Conservation (phyloP, 768 basidiomycete genomes). For the Fomitopsis serialis region DNA sequence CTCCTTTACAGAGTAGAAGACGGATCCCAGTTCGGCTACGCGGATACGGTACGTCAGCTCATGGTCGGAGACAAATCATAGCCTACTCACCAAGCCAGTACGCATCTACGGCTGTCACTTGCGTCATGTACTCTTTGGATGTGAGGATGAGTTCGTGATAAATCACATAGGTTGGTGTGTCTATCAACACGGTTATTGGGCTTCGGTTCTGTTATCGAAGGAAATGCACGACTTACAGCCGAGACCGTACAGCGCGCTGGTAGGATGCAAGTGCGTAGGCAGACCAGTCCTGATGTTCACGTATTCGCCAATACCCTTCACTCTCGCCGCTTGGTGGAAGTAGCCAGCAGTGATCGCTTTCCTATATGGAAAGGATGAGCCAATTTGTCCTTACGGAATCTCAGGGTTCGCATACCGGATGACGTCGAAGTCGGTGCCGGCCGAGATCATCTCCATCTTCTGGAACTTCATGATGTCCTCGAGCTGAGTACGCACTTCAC, state of each 20-base stretch:
- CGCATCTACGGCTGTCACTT: conserved; percentile 96
- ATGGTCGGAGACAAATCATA: background rate
- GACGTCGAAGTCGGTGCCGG: conserved; percentile 93
- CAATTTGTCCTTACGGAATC: background rate
- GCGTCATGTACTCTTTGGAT: conserved; percentile 97
- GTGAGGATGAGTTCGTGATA: conserved; percentile 96
- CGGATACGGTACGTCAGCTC: conserved; percentile 8
- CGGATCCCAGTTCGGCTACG: conserved; percentile 86
- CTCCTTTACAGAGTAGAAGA: conserved; percentile 97
- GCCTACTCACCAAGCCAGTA: conserved; percentile 84
- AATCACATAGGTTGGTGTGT: conserved; percentile 93
- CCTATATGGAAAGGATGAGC: conserved; percentile 32
- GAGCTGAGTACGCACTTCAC: conserved; percentile 92
- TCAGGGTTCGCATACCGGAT: conserved; percentile 45
- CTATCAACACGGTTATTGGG: conserved; percentile 31
- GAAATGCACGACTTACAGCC: conserved; percentile 60
- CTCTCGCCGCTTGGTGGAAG: conserved; percentile 97
- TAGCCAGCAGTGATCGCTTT: conserved; percentile 98
- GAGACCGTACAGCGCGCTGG: conserved; percentile 92
- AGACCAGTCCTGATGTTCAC: conserved; percentile 94
- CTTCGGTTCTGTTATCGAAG: background rate
- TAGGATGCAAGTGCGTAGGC: conserved; percentile 94
- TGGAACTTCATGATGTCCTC: conserved; percentile 99
- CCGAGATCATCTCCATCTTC: conserved; percentile 90
- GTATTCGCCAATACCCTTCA: conserved; percentile 99